Percentiles rank a stretch among this genome's conserved stretches.
These are phyloP conservation scores for Pestalotiopsis sp. DNA, from an alignment of 2,329 filamentous ascomycete species.

Conservation along the genomic window DNA sequence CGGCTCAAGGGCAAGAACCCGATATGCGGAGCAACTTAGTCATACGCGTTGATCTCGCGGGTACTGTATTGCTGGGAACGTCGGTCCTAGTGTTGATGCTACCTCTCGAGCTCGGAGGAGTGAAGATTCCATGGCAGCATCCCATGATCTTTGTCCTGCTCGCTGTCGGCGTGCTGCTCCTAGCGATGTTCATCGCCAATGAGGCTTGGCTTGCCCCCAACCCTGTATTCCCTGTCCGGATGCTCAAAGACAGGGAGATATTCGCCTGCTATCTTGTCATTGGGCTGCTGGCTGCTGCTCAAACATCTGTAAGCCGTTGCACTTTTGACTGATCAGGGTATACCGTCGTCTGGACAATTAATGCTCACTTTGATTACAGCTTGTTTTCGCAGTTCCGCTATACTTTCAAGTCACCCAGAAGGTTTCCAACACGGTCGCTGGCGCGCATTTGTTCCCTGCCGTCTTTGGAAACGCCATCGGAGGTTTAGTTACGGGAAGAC, in stretches of 20 bases:
- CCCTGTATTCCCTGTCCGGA: conserved; percentile 44
- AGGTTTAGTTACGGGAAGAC: conserved; percentile 46
- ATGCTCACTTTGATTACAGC: conserved; percentile 22
- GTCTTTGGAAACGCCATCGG: conserved; percentile 54
- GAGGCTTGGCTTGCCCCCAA: conserved; percentile 37
- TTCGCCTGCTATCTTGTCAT: conserved; percentile 40
- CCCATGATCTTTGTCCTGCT: conserved; percentile 7
- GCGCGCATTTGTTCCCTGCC: conserved; percentile 48
- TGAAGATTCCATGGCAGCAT: conserved; percentile 15
- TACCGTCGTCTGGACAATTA: background rate
- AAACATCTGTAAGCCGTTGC: conserved; percentile 15
- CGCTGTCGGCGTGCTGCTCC: background rate
- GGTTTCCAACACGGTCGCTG: conserved; percentile 45
- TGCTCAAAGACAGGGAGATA: conserved; percentile 41
- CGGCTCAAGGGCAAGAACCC: background rate
- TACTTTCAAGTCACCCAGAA: conserved; percentile 55
- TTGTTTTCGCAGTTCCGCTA: conserved; percentile 51
- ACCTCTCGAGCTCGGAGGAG: conserved; percentile 17
- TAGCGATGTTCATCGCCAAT: conserved; percentile 15
- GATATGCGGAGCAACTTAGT: background rate
- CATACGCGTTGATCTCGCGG: conserved; percentile 16
- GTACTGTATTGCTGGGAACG: conserved; percentile 10
- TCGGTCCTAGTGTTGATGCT: conserved; percentile 16
- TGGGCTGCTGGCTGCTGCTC: conserved; percentile 23
- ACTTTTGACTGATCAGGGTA: background rate